Base-by-base conservation (phyloP, 495 filamentous ascomycete genomes). In the Penicillium longicatenatum region DNA sequence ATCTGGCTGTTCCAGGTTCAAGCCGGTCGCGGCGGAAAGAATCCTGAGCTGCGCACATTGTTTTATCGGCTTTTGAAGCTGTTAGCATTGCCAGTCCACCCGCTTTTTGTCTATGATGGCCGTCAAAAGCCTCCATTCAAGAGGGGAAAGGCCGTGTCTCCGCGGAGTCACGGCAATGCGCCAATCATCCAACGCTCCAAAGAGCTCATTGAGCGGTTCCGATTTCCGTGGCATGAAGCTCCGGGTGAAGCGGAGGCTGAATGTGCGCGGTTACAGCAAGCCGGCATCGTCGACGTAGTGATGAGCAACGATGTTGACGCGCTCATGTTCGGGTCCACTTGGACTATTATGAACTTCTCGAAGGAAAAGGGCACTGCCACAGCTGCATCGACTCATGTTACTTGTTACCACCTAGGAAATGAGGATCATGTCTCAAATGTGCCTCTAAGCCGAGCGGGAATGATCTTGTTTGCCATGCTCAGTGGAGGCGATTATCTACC, bases 1-100 rank as follows among this genome's bases (percentile, higher is more conserved):
- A 97, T 99, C 69, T 99, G 95, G 95, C 87, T 96, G 21, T 98
- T 97, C 65, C 94, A 99, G 65, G 86, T 88, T 8, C 92, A 95
- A 61, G 86, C 91, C 8, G 87, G 89, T 17, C 84, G 88, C 70
- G 92, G 94, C 21, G 95, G 95, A 47, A 84, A 84, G 24, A 97
- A 98, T 67, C 94, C 95, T 6, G 92, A 93, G 16, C 78, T 97
- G 16, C 86, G 95, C 17, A 97, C 93, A 1, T 82, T 99, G 22
- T 98, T 96, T 75, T 98, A 92, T 68, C 89, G 95, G 29, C 82
- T 99, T 3, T 73, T 95, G 6, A 91, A 92, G 33, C 84, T 99
- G 0, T 78, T 98, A 10, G 79, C 86, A 14, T 79, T 89, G 33
- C 87, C 87, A 10, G 88, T 99, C 26, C 87, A 92, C 29, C 92